phyloP scores from a whole-genome alignment of 2,329 filamentous ascomycete species.

The Stachybotrys chlorohalonatus region DNA sequence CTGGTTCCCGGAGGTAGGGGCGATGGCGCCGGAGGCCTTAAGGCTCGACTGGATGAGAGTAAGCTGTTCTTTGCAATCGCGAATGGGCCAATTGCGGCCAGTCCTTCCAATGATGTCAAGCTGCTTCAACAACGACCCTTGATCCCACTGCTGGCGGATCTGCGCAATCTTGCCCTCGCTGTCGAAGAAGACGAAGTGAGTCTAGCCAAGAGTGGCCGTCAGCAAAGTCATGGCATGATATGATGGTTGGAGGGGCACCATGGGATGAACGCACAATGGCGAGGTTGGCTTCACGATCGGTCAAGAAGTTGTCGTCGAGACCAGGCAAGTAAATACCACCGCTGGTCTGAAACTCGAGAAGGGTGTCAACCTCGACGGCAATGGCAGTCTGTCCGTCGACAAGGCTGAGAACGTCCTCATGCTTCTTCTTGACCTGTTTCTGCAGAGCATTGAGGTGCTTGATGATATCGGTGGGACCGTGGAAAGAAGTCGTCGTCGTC shows the following conservation, averaged over 20 bases:
- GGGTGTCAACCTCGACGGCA: slow-evolving; percentile 78
- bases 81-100: slow-evolving; percentile 91
- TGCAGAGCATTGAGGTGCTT: slow-evolving; percentile 68
- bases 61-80: slow-evolving; percentile 75
- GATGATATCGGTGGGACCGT: slow-evolving; percentile 65
- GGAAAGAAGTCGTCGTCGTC: slow-evolving; percentile 70
- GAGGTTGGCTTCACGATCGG: slow-evolving; percentile 70
- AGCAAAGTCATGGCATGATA: neutral
- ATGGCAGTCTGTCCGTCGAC: slow-evolving; percentile 64
- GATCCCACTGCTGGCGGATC: slow-evolving; percentile 91
- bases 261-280: slow-evolving; percentile 57
- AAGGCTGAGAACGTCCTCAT: slow-evolving; percentile 63
- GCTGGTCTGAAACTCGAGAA: slow-evolving; percentile 69
- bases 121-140: slow-evolving; percentile 84
- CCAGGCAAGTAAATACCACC: slow-evolving; percentile 83
- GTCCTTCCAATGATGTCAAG: slow-evolving; percentile 87
- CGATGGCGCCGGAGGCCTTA: slow-evolving; percentile 33
- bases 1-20: slow-evolving; percentile 20
- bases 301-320: slow-evolving; percentile 88
- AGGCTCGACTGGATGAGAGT: slow-evolving; percentile 60
- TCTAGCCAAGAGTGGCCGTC: slow-evolving; percentile 33
- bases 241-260: neutral
- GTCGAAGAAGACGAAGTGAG: slow-evolving; percentile 84
- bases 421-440: slow-evolving; percentile 73
- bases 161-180: slow-evolving; percentile 68